A percentile compares a stretch with the other conserved stretches of the same genome.
Conservation (phyloP, 306 rosid genomes). For the Luffa aegyptiaca region DNA sequence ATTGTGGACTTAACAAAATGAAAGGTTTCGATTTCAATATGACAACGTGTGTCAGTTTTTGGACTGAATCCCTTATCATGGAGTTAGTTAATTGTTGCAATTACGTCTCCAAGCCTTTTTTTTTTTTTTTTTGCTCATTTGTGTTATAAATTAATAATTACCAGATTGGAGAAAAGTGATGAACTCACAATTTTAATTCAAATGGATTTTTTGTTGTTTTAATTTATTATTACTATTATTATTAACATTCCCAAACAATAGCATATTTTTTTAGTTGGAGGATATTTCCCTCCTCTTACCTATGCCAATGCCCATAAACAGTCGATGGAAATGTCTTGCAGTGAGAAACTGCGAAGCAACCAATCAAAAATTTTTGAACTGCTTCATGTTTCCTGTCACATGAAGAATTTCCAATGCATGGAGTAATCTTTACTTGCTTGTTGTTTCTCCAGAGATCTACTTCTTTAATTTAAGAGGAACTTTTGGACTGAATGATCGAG, state of each 20-base stretch:
- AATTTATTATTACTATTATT: background rate
- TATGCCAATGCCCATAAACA: background rate
- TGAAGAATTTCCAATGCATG: background rate
- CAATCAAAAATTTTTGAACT: background rate
- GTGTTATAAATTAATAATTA: background rate
- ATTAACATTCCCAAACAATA: background rate
- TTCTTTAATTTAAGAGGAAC: background rate
- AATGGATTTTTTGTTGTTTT: background rate
- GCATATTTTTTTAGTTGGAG: background rate
- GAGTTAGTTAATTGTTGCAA: background rate
- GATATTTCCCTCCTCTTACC: background rate
- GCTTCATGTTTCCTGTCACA: background rate
- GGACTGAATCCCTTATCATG: background rate
- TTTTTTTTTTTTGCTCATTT: background rate
- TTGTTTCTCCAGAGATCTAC: background rate
- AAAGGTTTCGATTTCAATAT: background rate
- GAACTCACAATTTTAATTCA: background rate
- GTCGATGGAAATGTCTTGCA: background rate
- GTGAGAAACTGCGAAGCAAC: background rate
- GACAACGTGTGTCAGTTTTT: background rate
- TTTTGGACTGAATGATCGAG: background rate
- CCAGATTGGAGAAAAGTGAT: background rate
- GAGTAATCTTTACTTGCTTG: background rate
- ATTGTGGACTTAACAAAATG: background rate
- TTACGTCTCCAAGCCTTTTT: background rate